Base-by-base conservation (phyloP, 2,329 filamentous ascomycete species). In the Colletotrichum filicis region DNA sequence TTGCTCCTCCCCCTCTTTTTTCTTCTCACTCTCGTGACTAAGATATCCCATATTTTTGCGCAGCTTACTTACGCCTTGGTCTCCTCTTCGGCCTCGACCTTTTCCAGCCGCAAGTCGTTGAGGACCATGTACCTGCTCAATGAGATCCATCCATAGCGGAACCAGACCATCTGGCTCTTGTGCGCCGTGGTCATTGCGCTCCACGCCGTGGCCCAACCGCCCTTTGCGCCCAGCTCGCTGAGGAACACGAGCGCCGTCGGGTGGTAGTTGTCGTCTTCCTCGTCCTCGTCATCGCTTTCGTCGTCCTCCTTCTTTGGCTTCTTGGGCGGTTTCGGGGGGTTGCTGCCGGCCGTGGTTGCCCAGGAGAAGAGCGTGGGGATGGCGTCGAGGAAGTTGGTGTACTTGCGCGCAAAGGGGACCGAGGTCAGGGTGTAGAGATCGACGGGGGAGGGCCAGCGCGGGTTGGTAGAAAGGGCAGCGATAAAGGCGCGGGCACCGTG, bases 81-180 rank as follows among this genome's bases (percentile, higher is more conserved):
- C 3, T 46, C 30, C 4, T 53, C 42, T 46, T 16, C 37, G 37
- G 7, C 52, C 12, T 69, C 77, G 74, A 82, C 78, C 72, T 83
- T 83, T 75, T 89, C 88, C 37, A 90, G 80, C 79, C 87, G 89
- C 83, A 99, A 80, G 81, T 98, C 95, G 83, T 99, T 99, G 37
- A 98, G 89, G 70, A 95, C 89, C 97, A 99, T 98, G 84, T 98
- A 99, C 74, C 97, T 88, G 79, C 95, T 97, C 70, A 98, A 81
- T 0, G 90, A 88, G 79, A 99, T 98, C 95, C 95, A 99, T 3
- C 95, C 94, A 90, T 95, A 98, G 8, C 97, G 91, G 80, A 98
- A 99, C 97, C 97, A 99, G 49, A 94, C 91, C 97, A 99, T 99
- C 88, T 99, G 97, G 82, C 95, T 98, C 84, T 91, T 87, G 85